Percentiles rank a stretch among this genome's conserved stretches.
phyloP scores from a whole-genome alignment of 768 basidiomycete genomes.

The Megacollybia marginata region DNA sequence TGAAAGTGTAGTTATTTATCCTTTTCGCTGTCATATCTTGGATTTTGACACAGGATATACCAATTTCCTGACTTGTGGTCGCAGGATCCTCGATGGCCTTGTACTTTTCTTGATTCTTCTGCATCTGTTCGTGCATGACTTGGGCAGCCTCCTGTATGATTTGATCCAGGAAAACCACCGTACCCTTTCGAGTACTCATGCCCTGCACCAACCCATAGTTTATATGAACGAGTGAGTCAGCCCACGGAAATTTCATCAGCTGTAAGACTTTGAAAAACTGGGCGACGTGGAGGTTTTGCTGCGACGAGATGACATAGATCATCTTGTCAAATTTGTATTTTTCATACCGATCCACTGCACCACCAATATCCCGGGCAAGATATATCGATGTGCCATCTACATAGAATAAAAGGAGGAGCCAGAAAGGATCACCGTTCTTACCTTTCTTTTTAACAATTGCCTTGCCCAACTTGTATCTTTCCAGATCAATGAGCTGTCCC shows the following conservation, averaged over 20 bases:
- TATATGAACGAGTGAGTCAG: constrained; percentile 74
- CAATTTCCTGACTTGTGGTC: constrained; percentile 70
- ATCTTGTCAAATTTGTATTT: constrained; percentile 84
- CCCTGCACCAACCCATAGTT: constrained; percentile 90
- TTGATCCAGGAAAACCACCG: constrained; percentile 90
- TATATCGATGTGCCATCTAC: constrained; percentile 92
- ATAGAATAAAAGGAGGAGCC: not conserved
- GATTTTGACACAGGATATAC: constrained; percentile 94
- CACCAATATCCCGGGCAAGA: constrained; percentile 92
- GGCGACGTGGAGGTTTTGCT: constrained; percentile 79
- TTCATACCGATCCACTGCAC: constrained; percentile 86
- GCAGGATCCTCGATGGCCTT: constrained; percentile 83
- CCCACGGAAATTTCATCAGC: constrained; percentile 88
- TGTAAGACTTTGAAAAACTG: constrained; percentile 94
- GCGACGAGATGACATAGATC: constrained; percentile 88
- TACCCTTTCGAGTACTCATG: constrained; percentile 93
- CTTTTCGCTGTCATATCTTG: constrained; percentile 97
- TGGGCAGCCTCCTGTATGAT: constrained; percentile 83
- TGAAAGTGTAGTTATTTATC: constrained; percentile 94
- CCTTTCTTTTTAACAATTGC: constrained; percentile 86
- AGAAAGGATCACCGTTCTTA: constrained; percentile 16
- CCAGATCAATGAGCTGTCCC: constrained; percentile 74
- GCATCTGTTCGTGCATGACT: constrained; percentile 97
- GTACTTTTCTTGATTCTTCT: constrained; percentile 90
- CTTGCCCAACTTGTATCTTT: constrained; percentile 87